Percentiles rank a stretch among this genome's conserved stretches.
Conservation (phyloP, 163 green algal species). For the Chloromonas sp. region DNA sequence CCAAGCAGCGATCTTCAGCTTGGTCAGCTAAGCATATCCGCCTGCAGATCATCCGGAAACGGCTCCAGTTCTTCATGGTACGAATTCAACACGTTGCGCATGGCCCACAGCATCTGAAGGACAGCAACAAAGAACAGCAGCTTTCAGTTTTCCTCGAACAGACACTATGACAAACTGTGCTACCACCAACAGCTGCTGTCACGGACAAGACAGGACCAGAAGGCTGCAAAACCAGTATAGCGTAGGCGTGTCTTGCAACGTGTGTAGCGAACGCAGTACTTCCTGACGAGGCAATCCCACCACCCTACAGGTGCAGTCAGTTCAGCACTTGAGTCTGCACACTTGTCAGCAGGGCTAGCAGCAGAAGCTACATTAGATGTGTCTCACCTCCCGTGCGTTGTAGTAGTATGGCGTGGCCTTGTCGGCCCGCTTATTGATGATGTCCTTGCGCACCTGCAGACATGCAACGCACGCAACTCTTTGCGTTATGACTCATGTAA, state of each 20-base stretch:
- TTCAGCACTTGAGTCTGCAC: no score
- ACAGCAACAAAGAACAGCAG: neutral
- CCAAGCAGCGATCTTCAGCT: no score
- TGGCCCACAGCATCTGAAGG: slow-evolving; percentile 1
- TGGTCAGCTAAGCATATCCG: neutral
- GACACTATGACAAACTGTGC: no score
- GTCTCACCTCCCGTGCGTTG: slow-evolving; percentile 11
- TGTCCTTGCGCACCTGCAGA: slow-evolving; percentile 10
- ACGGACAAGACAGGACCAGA: no score
- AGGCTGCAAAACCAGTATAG: no score
- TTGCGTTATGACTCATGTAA: neutral
- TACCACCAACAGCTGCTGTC: no score
- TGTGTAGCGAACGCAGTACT: no score
- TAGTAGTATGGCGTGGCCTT: slow-evolving; percentile 15
- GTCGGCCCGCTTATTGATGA: slow-evolving; percentile 8
- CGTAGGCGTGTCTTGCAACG: no score
- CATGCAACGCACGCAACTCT: neutral
- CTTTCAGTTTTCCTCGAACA: slow-evolving; percentile 7
- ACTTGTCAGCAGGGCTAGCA: no score
- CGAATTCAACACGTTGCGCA: neutral
- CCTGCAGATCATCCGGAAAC: slow-evolving; percentile 1
- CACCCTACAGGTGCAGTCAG: no score
- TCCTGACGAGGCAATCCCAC: no score
- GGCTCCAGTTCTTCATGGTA: neutral
- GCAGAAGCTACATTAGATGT: no score